These are phyloP conservation scores for Chlorella sp. DNA, from an alignment of 139 green algal species.

Conservation along the genomic window DNA sequence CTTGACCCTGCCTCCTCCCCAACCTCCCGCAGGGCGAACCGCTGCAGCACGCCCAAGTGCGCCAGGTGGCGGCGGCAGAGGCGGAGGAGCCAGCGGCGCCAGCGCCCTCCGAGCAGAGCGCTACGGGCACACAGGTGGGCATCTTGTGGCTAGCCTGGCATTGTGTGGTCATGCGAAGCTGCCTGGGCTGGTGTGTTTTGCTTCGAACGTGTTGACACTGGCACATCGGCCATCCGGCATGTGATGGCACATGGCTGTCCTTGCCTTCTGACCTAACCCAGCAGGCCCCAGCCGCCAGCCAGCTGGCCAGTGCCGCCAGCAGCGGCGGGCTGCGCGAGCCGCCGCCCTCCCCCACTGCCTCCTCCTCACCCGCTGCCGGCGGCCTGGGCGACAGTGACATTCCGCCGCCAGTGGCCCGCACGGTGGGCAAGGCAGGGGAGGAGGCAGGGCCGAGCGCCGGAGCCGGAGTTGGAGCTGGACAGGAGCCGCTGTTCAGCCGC, in stretches of 20 bases:
- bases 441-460: neutral
- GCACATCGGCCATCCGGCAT: too few relatives aligned
- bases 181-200: too few relatives aligned
- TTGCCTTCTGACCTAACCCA: too few relatives aligned
- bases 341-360: slow-evolving; percentile 6
- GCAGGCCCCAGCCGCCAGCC: too few relatives aligned
- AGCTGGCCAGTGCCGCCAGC: neutral
- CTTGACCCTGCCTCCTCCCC: too few relatives aligned
- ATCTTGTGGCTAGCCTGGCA: too few relatives aligned
- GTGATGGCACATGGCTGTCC: too few relatives aligned
- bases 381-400: neutral
- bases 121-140: too few relatives aligned
- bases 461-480: neutral
- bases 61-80: neutral
- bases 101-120: neutral
- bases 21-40: neutral
- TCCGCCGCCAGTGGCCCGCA: neutral
- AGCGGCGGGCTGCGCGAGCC: slow-evolving; percentile 10
- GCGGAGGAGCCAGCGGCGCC: neutral
- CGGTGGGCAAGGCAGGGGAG: neutral
- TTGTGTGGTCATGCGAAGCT: too few relatives aligned
- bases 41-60: neutral
- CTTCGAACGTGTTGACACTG: too few relatives aligned
- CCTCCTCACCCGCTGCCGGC: neutral
- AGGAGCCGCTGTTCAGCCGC: neutral